These are phyloP conservation scores for Chaetomium cochliodes DNA, from an alignment of 495 filamentous ascomycete genomes.

Conservation along the genomic window DNA sequence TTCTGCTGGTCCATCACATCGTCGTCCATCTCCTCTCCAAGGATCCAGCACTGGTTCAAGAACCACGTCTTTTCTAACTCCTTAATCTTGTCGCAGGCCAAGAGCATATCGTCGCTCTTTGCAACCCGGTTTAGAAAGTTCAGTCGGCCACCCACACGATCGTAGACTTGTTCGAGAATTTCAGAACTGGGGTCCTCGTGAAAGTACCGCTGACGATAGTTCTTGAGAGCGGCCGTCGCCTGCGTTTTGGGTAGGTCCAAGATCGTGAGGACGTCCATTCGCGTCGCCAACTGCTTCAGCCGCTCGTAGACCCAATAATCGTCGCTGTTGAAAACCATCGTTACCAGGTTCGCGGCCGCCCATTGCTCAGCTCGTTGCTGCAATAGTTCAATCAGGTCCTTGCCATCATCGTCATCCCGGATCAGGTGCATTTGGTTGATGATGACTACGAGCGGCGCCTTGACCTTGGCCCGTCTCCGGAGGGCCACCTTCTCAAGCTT, in stretches of 20 bases:
- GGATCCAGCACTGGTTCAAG: conserved; percentile 90
- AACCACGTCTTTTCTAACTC: conserved; percentile 89
- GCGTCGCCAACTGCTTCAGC: conserved; percentile 81
- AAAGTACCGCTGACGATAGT: conserved; percentile 71
- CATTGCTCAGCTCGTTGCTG: conserved; percentile 95
- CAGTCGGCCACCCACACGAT: conserved; percentile 79
- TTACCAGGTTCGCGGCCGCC: conserved; percentile 86
- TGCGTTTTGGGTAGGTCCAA: conserved; percentile 73
- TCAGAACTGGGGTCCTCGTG: conserved; percentile 53
- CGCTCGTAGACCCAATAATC: conserved; percentile 98
- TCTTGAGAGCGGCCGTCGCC: conserved; percentile 70
- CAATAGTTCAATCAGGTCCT: conserved; percentile 86
- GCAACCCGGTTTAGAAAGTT: conserved; percentile 85
- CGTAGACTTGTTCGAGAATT: conserved; percentile 72
- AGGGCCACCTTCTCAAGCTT: conserved; percentile 95
- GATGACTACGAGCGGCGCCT: conserved; percentile 77
- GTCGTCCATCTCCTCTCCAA: conserved; percentile 92
- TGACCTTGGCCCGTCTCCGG: conserved; percentile 53
- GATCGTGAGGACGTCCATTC: conserved; percentile 87
- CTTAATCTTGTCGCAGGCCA: conserved; percentile 75
- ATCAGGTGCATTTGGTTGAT: conserved; percentile 90
- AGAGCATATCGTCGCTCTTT: conserved; percentile 71
- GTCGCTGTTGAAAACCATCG: conserved; percentile 88
- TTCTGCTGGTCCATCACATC: conserved; percentile 99
- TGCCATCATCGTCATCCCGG: conserved; percentile 85